Percentiles rank a stretch among this genome's conserved stretches.
phyloP scores from a whole-genome alignment of 2,329 filamentous ascomycete genomes.

The Corynespora cassiicola region DNA sequence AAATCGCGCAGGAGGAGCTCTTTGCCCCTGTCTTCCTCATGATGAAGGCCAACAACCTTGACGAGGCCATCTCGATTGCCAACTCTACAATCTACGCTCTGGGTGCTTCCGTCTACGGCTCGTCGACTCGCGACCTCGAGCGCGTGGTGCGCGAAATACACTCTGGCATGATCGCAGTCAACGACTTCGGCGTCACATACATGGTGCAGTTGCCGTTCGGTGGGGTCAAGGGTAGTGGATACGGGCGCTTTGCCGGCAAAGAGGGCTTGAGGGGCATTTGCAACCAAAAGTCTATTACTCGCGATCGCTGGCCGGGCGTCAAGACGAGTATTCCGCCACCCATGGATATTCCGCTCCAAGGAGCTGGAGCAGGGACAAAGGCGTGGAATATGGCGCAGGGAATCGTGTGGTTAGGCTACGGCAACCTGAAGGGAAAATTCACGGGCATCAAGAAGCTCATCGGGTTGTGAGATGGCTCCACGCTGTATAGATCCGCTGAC shows the following conservation, averaged over 20 bases:
- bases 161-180: constrained; percentile 91
- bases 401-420: constrained; percentile 58
- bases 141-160: constrained; percentile 72
- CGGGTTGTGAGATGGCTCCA: constrained; percentile 31
- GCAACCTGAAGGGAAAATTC: constrained; percentile 47
- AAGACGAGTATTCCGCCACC: constrained; percentile 81
- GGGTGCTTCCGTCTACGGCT: constrained; percentile 85
- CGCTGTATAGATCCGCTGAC: too few relatives aligned
- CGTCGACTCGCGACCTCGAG: constrained; percentile 63
- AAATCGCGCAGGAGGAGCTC: constrained; percentile 86
- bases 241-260: constrained; percentile 89
- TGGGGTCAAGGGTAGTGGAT: constrained; percentile 84
- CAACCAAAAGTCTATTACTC: constrained; percentile 86
- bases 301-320: constrained; percentile 69
- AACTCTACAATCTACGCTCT: constrained; percentile 88
- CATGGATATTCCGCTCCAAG: constrained; percentile 78
- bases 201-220: constrained; percentile 95
- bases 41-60: constrained; percentile 73
- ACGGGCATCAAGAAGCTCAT: constrained; percentile 50
- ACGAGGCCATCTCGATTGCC: constrained; percentile 75
- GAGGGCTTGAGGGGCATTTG: constrained; percentile 86
- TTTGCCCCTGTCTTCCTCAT: constrained; percentile 91
- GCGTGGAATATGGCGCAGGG: constrained; percentile 53
- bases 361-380: constrained; percentile 35
- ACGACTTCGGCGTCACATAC: constrained; percentile 94